Base-by-base conservation (phyloP, 1,284 basidiomycete genomes). In the Ustilago esculenta region DNA sequence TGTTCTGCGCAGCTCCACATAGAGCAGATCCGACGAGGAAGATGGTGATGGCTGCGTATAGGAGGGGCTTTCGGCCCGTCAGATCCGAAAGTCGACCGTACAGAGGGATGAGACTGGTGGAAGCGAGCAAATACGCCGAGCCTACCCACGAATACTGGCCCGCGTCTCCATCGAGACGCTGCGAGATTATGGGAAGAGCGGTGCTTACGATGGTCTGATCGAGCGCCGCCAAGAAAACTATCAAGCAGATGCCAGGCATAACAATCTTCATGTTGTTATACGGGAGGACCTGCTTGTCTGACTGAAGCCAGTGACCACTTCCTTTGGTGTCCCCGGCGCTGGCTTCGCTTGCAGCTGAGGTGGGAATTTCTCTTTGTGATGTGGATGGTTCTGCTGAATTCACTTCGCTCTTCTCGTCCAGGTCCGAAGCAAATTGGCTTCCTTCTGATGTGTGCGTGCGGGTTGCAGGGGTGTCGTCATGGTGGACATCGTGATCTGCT, bases 21-120 rank as follows among this genome's bases (percentile, higher is more conserved):
- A 93, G 81, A 0, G 90, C 90, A 2, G 90, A 91, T 6, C 90
- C 91, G 60, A 92, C 80, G 86, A 94, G 82, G 82, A 94, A 93
- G 7, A 89, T 83, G 27, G 84, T 34, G 49, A 92, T 91, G 10
- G 87, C 87, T 1, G 85, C 74, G 71, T 88, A 92, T 0, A 94
- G 84, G 8, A 92, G 84, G 0, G 88, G 88, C 80, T 94, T 94
- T 2, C 84, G 77, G 2, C 84, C 84, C 30, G 83, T 83, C 24
- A 83, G 68, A 30, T 83, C 78, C 21, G 83, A 82, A 8, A 77
- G 56, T 10, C 74, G 60, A 25, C 78, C 76, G 42, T 76, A 75
- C 5, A 75, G 48, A 12, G 84, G 84, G 10, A 84, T 73, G 15
- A 84, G 39, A 0, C 81, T 79, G 2, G 83, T 79, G n/a, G 79